Evolutionary conservation across 306 rosid species (phyloP), one percentile per base, ranked within the genome.

Genomic region (Malus sieversii): DNA sequence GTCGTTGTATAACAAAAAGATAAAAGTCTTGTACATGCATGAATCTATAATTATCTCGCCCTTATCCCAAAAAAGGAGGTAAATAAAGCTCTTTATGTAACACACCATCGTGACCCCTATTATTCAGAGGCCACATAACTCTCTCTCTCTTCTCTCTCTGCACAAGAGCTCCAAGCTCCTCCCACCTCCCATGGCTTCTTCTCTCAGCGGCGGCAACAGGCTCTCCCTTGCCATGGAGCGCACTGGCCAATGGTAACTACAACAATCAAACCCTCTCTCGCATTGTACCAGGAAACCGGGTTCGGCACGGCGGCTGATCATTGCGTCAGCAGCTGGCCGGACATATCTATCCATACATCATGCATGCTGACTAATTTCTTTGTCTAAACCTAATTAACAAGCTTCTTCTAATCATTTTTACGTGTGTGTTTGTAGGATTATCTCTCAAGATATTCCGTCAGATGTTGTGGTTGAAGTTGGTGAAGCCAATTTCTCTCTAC

Each of bases 191-290:
- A 87, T 91, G 98, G 93, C 88, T 13, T 59, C 83, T 51, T 64
- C 84, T 10, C 42, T 62, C 52, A 79, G 59, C 30, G 55, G 76
- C 61, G 85, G 60, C 79, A 81, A n/a, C 45, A 85, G 92, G 68
- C 68, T 79, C 60, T 87, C 96, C 66, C 80, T 75, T 40, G 97
- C 97, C 82, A 88, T 94, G 98, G 96, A 90, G 80, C 89, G 98
- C 89, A 90, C 98, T 0, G 97, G 91, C 46, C 96, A 90, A 65
- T 94, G 98, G 98, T 93, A 51, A 52, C 10, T 45, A 68, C 6
- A 55, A 71, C 22, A 4, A 20, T 3, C n/a, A 51, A 4, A 30
- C 19, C 40, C 68, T 68, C 60, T 27, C 55, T 51, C 1, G 20
- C 55, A 51, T 16, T 15, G 20, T 15, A 8, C 55, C 20, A 48